Percentiles rank a stretch among this genome's conserved stretches.
Conservation (phyloP, 768 basidiomycete genomes). For the Amanita rimosa region DNA sequence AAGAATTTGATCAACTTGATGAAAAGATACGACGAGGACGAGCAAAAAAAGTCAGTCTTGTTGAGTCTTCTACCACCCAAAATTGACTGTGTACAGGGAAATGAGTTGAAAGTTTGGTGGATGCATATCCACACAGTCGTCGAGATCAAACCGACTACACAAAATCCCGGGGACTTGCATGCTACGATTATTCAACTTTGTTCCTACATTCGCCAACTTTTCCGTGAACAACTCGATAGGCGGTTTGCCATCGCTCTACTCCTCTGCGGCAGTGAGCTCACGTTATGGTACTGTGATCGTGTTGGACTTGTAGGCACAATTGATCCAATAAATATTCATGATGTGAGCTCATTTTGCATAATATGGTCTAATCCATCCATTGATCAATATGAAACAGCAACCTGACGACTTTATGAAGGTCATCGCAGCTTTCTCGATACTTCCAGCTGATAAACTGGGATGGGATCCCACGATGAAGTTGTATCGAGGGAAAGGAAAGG, state of each 20-base stretch:
- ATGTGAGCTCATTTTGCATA: background rate
- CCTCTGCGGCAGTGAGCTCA: constrained; percentile 4
- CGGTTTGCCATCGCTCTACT: constrained; percentile 6
- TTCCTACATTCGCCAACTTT: constrained; percentile 8
- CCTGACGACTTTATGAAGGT: background rate
- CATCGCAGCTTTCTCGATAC: background rate
- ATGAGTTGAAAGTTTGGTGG: background rate
- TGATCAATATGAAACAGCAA: background rate
- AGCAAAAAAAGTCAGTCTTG: background rate
- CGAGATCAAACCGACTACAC: background rate
- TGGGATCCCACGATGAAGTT: background rate
- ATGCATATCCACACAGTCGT: background rate
- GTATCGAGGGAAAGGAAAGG: background rate
- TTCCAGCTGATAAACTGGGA: background rate
- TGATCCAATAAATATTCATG: constrained; percentile 7
- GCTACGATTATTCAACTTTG: background rate
- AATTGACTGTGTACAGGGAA: background rate
- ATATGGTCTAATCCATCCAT: too few species aligned
- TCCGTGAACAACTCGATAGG: constrained; percentile 9
- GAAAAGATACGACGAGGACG: background rate
- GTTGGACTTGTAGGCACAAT: constrained; percentile 7
- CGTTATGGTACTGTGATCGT: constrained; percentile 6
- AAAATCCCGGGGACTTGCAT: background rate
- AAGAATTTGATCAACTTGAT: background rate
- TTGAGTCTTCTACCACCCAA: background rate